Evolutionary conservation across 2,329 filamentous ascomycete species (phyloP).

Genomic region (Curvularia verruculosa): DNA sequence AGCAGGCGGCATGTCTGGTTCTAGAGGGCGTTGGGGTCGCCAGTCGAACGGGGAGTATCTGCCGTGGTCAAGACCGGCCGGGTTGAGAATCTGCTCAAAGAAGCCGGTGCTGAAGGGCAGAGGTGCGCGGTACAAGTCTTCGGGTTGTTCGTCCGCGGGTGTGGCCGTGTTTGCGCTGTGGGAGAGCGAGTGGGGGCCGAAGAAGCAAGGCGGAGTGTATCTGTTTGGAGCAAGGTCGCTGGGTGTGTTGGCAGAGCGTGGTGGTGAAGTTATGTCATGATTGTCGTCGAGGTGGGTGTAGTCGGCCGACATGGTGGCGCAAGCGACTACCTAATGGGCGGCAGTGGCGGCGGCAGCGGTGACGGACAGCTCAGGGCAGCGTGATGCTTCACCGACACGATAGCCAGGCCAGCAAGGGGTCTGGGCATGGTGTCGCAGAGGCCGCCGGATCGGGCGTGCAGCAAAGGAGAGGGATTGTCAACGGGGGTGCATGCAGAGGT

Average conservation of each 20-base stretch:
- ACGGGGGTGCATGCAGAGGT: slow-evolving; percentile 2
- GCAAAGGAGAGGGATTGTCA: not conserved
- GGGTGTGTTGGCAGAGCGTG: slow-evolving; percentile 10
- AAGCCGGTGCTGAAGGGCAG: slow-evolving; percentile 29
- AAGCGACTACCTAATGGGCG: slow-evolving; percentile 2
- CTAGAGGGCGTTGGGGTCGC: slow-evolving; percentile 7
- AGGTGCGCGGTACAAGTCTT: slow-evolving; percentile 20
- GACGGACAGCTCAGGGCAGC: not conserved
- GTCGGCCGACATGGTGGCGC: slow-evolving; percentile 30
- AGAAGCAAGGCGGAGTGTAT: slow-evolving; percentile 6
- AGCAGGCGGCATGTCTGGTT: slow-evolving; percentile 21
- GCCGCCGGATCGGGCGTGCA: slow-evolving; percentile 13
- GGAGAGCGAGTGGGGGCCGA: slow-evolving; percentile 3
- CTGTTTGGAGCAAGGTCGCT: slow-evolving; percentile 2
- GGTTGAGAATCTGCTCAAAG: slow-evolving; percentile 42
- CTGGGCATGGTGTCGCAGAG: slow-evolving; percentile 10
- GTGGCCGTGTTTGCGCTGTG: slow-evolving; percentile 9
- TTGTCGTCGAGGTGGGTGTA: slow-evolving; percentile 4
- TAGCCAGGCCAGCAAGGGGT: not conserved
- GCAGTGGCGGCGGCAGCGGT: not conserved
- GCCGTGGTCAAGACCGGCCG: slow-evolving; percentile 24
- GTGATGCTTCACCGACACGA: slow-evolving; percentile 4
- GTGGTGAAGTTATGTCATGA: slow-evolving; percentile 8
- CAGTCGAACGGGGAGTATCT: slow-evolving; percentile 21
- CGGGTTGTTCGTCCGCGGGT: slow-evolving; percentile 13